Evolutionary conservation across 805 yeast species (phyloP), one percentile per base, ranked within the genome.

Genomic region (Myxozyma melibiosi): DNA sequence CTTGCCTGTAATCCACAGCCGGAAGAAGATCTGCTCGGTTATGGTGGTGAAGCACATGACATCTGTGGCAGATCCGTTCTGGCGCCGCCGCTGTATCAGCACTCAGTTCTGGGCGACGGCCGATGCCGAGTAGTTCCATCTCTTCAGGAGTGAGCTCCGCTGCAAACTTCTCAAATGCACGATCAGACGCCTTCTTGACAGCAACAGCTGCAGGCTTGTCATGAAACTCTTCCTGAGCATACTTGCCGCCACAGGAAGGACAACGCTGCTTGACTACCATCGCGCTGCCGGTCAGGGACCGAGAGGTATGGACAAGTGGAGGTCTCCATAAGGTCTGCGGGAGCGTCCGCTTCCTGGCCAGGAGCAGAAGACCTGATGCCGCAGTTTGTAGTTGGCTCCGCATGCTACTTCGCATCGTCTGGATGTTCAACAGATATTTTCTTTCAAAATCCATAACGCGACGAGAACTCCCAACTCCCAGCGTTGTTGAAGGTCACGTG

Each of bases 31-130:
- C 33, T 13, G 42, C 27, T 7, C 24, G 14, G 30, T 55, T 58
- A 11, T 47, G 57, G 42, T 55, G 20, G 4, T 34, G 34, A 25
- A 51, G 13, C 1, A 34, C 22, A 25, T 58, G 54, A 28, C 63
- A 58, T 18, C 57, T 28, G 14, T 33, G 28, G 39, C 63, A 58
- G 3, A 58, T 40, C 18, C 11, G 16, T n/a, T 31, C 44, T 39
- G 20, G 28, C 9, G 27, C 11, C 27, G 42, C 8, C 11, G 20
- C 42, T 18, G 28, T 39, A n/a, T 25, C 14, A 5, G 42, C 6
- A 20, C 22, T 20, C 16, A 4, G 6, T 6, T 7, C 16, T 20
- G 39, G 39, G n/a, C 20, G n/a, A 7, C 16, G 6, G 16, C 7
- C 27, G 4, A 41, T 4, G 11, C 49, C 49, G 11, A 44, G 40